Conservation (phyloP, 352 stramenopile species). For the Saprolegnia parasitica region DNA sequence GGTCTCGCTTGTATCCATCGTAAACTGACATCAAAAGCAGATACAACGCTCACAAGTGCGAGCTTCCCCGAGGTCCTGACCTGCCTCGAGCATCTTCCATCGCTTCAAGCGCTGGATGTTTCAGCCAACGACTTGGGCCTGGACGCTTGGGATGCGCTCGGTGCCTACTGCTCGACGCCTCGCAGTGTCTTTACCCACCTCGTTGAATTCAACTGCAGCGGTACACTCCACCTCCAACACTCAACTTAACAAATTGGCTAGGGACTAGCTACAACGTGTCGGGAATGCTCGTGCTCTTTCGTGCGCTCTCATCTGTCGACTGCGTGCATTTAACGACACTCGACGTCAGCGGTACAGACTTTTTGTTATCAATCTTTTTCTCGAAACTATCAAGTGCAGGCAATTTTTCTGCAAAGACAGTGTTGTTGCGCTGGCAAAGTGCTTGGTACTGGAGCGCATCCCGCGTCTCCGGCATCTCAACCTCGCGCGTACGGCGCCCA, state of each 20-base stretch:
- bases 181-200: slow-evolving; percentile 5
- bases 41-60: slow-evolving; percentile 4
- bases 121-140: slow-evolving; percentile 23
- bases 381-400: not conserved
- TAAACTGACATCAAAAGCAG: not conserved
- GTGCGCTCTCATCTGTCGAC: not conserved
- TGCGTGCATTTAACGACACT: slow-evolving; percentile 8
- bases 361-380: not conserved
- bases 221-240: not conserved
- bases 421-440: slow-evolving; percentile 5
- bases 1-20: not conserved
- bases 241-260: not conserved
- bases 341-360: slow-evolving; percentile 10
- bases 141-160: slow-evolving; percentile 17
- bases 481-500: slow-evolving; percentile 8
- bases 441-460: slow-evolving; percentile 15
- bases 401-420: slow-evolving; percentile 24
- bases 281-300: slow-evolving; percentile 22
- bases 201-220: slow-evolving; percentile 21
- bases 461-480: slow-evolving; percentile 22
- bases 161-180: not conserved
- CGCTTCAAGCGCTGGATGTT: slow-evolving; percentile 9
- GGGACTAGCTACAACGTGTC: slow-evolving; percentile 14
- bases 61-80: slow-evolving; percentile 17
- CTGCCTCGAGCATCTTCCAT: slow-evolving; percentile 2